phyloP scores from a whole-genome alignment of 441 rosid species.

The Hura crepitans region DNA sequence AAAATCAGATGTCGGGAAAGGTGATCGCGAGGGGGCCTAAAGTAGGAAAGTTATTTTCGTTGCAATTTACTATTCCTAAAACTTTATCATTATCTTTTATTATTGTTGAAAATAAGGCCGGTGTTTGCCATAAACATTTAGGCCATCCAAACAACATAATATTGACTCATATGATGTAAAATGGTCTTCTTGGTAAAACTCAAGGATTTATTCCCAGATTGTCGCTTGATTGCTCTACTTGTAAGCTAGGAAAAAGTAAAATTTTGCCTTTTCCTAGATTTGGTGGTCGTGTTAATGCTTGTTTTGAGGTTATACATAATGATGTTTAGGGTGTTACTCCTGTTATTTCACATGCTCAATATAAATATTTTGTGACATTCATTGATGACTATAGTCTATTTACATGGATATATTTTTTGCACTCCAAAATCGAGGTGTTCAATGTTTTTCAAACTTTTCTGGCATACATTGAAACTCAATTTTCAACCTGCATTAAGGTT shows the following conservation, averaged over 20 bases:
- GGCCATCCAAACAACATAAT: neutral
- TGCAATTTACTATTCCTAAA: no score
- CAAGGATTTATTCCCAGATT: no score
- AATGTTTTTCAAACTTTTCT: neutral
- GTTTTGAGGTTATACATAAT: neutral
- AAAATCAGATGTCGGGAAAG: neutral
- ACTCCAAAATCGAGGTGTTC: neutral
- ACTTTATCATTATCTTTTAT: no score
- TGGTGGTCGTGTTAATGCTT: neutral
- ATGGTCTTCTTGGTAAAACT: no score
- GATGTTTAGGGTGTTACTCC: neutral
- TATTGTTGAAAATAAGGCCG: no score
- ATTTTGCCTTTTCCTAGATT: neutral
- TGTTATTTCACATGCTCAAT: neutral
- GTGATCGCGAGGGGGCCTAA: neutral
- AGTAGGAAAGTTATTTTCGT: no score
- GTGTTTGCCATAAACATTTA: no score
- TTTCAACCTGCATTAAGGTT: neutral
- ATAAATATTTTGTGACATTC: neutral
- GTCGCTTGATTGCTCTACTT: slow-evolving; percentile 5
- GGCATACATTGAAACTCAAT: neutral
- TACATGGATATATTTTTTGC: no score
- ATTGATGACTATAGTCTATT: no score
- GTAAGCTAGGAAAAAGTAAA: slow-evolving; percentile 14
- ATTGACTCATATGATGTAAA: neutral